Evolutionary conservation across 1,284 basidiomycete genomes (phyloP), one percentile per base, ranked within the genome.

Genomic region (Phellinidium pouzarii): DNA sequence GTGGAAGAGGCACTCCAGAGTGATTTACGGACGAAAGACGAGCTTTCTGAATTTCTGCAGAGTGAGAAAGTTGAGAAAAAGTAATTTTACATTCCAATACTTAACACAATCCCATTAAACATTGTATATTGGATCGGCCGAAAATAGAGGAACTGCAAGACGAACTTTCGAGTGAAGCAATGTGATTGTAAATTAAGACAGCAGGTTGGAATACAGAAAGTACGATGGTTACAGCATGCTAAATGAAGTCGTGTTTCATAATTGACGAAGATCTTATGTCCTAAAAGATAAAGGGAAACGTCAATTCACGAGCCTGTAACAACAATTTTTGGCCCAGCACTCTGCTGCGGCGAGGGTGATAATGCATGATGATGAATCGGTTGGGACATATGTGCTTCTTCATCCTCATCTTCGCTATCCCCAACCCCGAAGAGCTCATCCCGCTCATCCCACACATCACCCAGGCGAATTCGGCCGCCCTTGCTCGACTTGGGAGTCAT

Each of bases 351-450:
- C 2, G 61, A 51, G 23, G 55, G 58, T 19, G 61, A 58, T 37
- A 55, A n/a, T n/a, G 31, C 31, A 14, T 3, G 31, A 8, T 34
- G 9, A 34, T 34, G 31, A 11, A 2, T 8, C 9, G 31, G 14
- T 8, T 34, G 31, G 31, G 31, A 11, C 11, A 34, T 14, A 34
- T 22, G n/a, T 11, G 47, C 44, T 17, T 50, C 53, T 20, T 60
- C 63, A 7, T 62, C 63, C 25, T 83, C 81, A n/a, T 75, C 74
- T 43, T 82, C 80, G 60, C 76, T 79, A 47, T 79, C 78, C 14
- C 84, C 87, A 54, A 88, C 74, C 31, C 73, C 82, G 62, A 91
- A 91, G 36, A 87, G 57, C 52, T 88, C 87, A 65, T 90, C 86
- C 17, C 79, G 74, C 60, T 87, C 84, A 58, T 89, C 83, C 85